phyloP scores from a whole-genome alignment of 2,329 filamentous ascomycete genomes.

The Nemania sp. region DNA sequence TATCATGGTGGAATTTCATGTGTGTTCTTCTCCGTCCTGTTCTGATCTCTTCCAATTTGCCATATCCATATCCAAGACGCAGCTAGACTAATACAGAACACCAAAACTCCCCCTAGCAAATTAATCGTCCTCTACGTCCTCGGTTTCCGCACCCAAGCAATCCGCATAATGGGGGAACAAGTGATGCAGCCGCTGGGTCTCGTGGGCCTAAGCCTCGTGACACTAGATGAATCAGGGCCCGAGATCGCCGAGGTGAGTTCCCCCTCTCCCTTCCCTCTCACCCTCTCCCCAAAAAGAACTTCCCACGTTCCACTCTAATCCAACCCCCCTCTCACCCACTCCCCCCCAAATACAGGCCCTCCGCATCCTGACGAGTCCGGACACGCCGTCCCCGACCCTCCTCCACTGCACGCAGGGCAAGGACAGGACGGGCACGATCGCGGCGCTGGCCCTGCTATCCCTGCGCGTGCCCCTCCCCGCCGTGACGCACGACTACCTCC shows the following conservation, averaged over 20 bases:
- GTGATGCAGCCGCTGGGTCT: conserved; percentile 76
- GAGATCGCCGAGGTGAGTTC: conserved; percentile 58
- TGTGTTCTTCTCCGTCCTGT: conserved; percentile 41
- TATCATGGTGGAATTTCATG: conserved; percentile 71
- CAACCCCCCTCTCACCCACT: background rate
- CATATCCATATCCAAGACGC: no score
- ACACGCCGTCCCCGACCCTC: conserved; percentile 63
- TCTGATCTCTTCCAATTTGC: background rate
- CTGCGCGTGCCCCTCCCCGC: conserved; percentile 60
- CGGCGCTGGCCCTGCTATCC: conserved; percentile 70
- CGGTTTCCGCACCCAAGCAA: conserved; percentile 70
- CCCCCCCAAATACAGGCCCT: conserved; percentile 46
- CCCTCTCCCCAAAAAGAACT: background rate
- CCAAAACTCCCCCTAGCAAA: conserved; percentile 47
- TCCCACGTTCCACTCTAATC: background rate
- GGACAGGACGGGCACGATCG: conserved; percentile 76
- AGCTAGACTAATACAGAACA: background rate
- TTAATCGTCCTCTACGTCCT: conserved; percentile 61
- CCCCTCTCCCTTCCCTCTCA: background rate
- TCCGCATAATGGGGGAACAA: conserved; percentile 69
- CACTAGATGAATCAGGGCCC: conserved; percentile 66
- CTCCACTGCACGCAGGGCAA: conserved; percentile 91
- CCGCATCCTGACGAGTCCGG: conserved; percentile 48
- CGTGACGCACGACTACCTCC: conserved; percentile 72
- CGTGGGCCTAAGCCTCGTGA: conserved; percentile 69